These are phyloP conservation scores for Entomortierella parvispora DNA, from an alignment of 192 early-diverging fungal genomes.

Conservation along the genomic window DNA sequence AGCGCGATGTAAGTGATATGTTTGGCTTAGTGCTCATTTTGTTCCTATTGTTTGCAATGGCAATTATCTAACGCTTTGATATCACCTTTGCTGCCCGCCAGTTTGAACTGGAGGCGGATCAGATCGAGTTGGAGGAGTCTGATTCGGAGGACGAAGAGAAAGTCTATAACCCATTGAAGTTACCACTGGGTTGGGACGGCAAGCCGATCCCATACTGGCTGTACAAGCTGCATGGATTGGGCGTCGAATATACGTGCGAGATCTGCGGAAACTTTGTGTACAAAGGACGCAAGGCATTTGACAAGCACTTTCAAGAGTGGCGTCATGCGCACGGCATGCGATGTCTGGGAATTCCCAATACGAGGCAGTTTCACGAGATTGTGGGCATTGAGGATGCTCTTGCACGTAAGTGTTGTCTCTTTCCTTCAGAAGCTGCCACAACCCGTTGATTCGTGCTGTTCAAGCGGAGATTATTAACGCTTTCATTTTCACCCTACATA, in stretches of 20 bases:
- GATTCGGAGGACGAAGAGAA: conserved; percentile 87
- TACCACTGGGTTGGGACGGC: conserved; percentile 97
- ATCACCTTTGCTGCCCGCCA: conserved; percentile 6
- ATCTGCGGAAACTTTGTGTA: conserved; percentile 96
- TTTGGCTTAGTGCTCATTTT: not conserved
- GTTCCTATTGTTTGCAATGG: not conserved
- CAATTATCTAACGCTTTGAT: conserved; percentile 1
- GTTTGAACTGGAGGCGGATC: conserved; percentile 78
- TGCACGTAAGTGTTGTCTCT: conserved; percentile 66
- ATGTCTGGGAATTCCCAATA: conserved; percentile 91
- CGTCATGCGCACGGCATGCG: conserved; percentile 96
- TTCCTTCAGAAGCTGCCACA: not conserved
- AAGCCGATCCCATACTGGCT: conserved; percentile 99
- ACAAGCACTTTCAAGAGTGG: conserved; percentile 95
- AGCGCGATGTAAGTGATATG: conserved; percentile 70
- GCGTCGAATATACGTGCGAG: conserved; percentile 94
- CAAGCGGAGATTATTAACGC: not conserved
- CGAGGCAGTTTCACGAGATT: conserved; percentile 91
- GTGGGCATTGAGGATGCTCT: conserved; percentile 91
- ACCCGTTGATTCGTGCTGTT: not conserved
- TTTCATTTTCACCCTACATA: conserved; percentile 8
- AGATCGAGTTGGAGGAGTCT: conserved; percentile 68
- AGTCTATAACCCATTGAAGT: conserved; percentile 95
- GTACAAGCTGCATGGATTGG: conserved; percentile 96
- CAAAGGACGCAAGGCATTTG: conserved; percentile 96